Percentiles rank a stretch among this genome's conserved stretches.
These are phyloP conservation scores for Tubosaeta sp. DNA, from an alignment of 768 basidiomycete species.

Conservation along the genomic window DNA sequence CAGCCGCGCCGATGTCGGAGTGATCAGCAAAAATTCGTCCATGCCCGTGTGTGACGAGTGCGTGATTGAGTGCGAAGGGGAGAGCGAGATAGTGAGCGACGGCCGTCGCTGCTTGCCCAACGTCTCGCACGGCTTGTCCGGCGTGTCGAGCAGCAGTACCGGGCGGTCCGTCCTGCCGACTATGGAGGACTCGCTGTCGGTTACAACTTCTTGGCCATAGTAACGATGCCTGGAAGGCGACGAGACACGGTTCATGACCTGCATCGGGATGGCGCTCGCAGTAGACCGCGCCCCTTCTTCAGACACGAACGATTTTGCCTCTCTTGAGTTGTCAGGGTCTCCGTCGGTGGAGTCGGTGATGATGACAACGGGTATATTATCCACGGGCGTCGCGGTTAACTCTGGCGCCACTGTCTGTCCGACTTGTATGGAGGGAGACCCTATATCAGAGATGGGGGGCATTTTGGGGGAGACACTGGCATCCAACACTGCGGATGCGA, in stretches of 20 bases:
- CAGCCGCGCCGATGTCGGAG: slow-evolving; percentile 1
- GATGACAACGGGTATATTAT: slow-evolving; percentile 15
- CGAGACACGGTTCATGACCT: slow-evolving; percentile 15
- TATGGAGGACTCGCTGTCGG: not conserved
- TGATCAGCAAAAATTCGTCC: slow-evolving; percentile 20
- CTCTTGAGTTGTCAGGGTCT: not conserved
- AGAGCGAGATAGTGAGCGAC: slow-evolving; percentile 12
- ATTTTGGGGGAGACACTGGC: slow-evolving; percentile 3
- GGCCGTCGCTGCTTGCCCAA: slow-evolving; percentile 5
- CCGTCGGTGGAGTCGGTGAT: slow-evolving; percentile 15
- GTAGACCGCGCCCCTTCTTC: not conserved
- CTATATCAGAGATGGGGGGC: not conserved
- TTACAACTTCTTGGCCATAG: slow-evolving; percentile 12
- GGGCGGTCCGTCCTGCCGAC: not conserved
- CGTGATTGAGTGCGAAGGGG: slow-evolving; percentile 11
- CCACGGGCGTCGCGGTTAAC: not conserved
- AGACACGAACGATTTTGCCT: slow-evolving; percentile 8
- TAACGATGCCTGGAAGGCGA: slow-evolving; percentile 19
- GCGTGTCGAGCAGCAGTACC: slow-evolving; percentile 4
- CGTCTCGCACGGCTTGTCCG: not conserved
- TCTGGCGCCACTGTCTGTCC: not conserved
- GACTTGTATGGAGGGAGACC: not conserved
- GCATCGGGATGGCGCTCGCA: slow-evolving; percentile 10
- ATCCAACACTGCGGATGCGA: slow-evolving; percentile 19
- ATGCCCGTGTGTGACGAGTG: slow-evolving; percentile 16